phyloP scores from a whole-genome alignment of 1,139 yeast species.

The Hansenula lynferdii region DNA sequence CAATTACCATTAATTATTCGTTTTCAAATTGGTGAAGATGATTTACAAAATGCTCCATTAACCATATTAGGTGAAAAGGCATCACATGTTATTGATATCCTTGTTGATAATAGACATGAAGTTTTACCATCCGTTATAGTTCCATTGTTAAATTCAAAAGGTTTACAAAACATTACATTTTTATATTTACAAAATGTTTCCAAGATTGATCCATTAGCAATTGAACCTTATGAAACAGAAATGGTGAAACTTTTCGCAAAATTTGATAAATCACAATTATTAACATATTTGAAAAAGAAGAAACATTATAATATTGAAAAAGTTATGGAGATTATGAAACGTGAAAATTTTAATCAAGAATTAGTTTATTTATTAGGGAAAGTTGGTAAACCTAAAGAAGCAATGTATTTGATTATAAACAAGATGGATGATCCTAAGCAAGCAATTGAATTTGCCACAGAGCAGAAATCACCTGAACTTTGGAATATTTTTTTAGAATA shows the following conservation, averaged over 20 bases:
- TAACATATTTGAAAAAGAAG: conserved; percentile 48
- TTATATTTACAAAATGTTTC: conserved; percentile 54
- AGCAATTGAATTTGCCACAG: conserved; percentile 78
- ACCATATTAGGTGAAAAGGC: conserved; percentile 37
- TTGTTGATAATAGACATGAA: conserved; percentile 66
- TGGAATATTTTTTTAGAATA: conserved; percentile 75
- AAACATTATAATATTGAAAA: conserved; percentile 58
- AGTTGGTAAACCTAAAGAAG: conserved; percentile 76
- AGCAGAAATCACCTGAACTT: conserved; percentile 65
- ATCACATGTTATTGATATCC: conserved; percentile 43
- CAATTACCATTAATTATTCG: conserved; percentile 50
- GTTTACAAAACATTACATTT: conserved; percentile 52
- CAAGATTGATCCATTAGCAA: conserved; percentile 47
- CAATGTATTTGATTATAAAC: conserved; percentile 71
- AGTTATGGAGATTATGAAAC: conserved; percentile 64
- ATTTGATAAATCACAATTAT: conserved; percentile 47
- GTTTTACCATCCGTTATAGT: conserved; percentile 49
- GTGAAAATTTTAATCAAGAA: conserved; percentile 52
- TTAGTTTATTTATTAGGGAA: conserved; percentile 77
- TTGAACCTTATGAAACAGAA: conserved; percentile 58
- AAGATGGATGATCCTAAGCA: conserved; percentile 71
- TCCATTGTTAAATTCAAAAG: conserved; percentile 35
- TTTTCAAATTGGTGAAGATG: conserved; percentile 37
- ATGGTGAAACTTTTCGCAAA: conserved; percentile 61
- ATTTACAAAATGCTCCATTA: conserved; percentile 36